These are phyloP conservation scores for Linnemannia exigua DNA, from an alignment of 192 early-diverging fungal genomes.

Conservation along the genomic window DNA sequence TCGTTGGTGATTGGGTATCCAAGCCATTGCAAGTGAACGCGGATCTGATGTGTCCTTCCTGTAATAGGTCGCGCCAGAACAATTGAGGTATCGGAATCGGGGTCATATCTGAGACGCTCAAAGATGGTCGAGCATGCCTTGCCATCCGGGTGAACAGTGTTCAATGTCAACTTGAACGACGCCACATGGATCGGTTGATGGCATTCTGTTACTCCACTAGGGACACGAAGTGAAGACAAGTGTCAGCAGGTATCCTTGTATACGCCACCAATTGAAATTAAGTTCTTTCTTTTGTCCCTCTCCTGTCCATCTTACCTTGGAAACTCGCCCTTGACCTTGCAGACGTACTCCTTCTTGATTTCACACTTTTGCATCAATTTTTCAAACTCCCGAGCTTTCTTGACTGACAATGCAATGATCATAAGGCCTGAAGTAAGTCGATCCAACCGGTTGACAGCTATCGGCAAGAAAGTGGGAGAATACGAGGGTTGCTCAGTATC, in stretches of 20 bases:
- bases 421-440: conserved; percentile 94
- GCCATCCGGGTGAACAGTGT: conserved; percentile 86
- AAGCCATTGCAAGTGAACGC: conserved; percentile 95
- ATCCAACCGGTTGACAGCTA: conserved; percentile 92
- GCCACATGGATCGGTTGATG: conserved; percentile 88
- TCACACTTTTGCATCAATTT: conserved; percentile 71
- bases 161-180: conserved; percentile 90
- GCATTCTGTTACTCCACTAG: conserved; percentile 71
- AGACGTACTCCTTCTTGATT: conserved; percentile 91
- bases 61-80: conserved; percentile 89
- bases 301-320: conserved; percentile 63
- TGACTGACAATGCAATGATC: conserved; percentile 77
- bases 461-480: conserved; percentile 30
- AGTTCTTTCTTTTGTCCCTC: neutral
- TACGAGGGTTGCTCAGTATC: conserved; percentile 9
- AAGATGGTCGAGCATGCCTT: conserved; percentile 90
- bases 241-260: no score
- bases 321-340: conserved; percentile 90
- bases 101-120: conserved; percentile 72
- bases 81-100: conserved; percentile 69
- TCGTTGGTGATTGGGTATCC: conserved; percentile 97
- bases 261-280: no score
- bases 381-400: conserved; percentile 75
- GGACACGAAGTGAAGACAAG: conserved; percentile 2
- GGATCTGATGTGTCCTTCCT: conserved; percentile 97